Evolutionary conservation across 164 flowering plant genomes (phyloP).

Genomic region (Vitis rotundifolia): DNA sequence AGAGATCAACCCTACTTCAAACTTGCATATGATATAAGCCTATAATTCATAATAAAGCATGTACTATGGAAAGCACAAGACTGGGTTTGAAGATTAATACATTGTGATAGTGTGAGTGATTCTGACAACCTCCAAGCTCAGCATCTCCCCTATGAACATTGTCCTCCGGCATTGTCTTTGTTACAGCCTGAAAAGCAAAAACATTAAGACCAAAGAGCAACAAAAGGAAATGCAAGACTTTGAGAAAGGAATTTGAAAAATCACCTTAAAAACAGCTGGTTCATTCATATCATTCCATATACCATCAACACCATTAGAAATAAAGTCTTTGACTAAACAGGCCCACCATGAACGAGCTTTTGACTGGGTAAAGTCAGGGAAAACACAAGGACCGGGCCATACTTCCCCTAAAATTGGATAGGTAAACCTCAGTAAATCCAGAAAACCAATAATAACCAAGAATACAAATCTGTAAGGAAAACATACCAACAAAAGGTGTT

Average conservation of each 20-base stretch:
- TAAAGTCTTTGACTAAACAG: constrained; percentile 73
- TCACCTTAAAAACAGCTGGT: constrained; percentile 90
- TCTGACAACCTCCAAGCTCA: constrained; percentile 83
- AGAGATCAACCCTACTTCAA: background rate
- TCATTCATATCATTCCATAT: constrained; percentile 99
- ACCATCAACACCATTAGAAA: constrained; percentile 92
- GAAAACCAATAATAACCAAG: background rate
- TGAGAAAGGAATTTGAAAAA: background rate
- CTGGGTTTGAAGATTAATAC: constrained; percentile 34
- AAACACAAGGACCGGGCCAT: constrained; percentile 98
- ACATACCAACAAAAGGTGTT: constrained; percentile 69
- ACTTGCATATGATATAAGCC: background rate
- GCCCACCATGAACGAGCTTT: constrained; percentile 95
- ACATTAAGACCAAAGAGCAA: constrained; percentile 6
- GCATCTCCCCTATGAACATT: constrained; percentile 85
- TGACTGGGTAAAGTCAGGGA: constrained; percentile 88
- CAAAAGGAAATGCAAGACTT: background rate
- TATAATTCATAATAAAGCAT: background rate
- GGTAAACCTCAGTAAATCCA: background rate
- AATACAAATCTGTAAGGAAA: constrained; percentile 9
- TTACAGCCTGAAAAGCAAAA: constrained; percentile 52
- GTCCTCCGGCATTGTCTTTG: constrained; percentile 96
- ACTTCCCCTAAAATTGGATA: constrained; percentile 64
- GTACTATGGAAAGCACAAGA: background rate
- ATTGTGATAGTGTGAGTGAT: constrained; percentile 86